Conservation (phyloP, 164 flowering plant species). For the Aristolochia californica region DNA sequence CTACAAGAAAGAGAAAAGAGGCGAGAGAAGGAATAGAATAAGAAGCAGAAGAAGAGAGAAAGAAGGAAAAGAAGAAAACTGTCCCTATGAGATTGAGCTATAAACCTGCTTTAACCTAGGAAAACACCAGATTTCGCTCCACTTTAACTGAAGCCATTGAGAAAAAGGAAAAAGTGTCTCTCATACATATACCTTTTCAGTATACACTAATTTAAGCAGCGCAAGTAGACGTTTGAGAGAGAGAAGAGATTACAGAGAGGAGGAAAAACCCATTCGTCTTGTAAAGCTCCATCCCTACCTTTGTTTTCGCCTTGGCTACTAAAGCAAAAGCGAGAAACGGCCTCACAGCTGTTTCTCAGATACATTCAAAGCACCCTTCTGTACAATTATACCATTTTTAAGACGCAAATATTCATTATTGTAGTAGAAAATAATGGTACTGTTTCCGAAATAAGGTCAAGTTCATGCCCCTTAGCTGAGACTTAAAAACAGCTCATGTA, state of each 20-base stretch:
- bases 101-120: constrained; percentile 46
- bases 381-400: not conserved
- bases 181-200: no score
- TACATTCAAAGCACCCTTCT: constrained; percentile 12
- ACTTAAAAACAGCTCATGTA: not conserved
- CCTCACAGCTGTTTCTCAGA: constrained; percentile 24
- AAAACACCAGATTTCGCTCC: constrained; percentile 42
- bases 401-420: no score
- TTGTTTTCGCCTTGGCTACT: constrained; percentile 20
- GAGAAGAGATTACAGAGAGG: no score
- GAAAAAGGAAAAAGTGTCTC: constrained; percentile 45
- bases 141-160: constrained; percentile 66
- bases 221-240: constrained; percentile 10
- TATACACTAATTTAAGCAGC: constrained; percentile 33
- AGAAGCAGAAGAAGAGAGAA: constrained; percentile 13
- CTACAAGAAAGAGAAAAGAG: constrained; percentile 1
- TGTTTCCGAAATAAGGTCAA: not conserved
- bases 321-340: constrained; percentile 32
- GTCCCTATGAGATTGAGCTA: constrained; percentile 27
- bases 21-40: not conserved
- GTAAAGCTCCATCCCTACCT: no score
- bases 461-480: not conserved
- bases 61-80: constrained; percentile 32
- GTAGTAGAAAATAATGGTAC: not conserved
- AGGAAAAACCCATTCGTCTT: no score